These are phyloP conservation scores for Cornus florida DNA, from an alignment of 148 eudicot genomes.

Conservation along the genomic window DNA sequence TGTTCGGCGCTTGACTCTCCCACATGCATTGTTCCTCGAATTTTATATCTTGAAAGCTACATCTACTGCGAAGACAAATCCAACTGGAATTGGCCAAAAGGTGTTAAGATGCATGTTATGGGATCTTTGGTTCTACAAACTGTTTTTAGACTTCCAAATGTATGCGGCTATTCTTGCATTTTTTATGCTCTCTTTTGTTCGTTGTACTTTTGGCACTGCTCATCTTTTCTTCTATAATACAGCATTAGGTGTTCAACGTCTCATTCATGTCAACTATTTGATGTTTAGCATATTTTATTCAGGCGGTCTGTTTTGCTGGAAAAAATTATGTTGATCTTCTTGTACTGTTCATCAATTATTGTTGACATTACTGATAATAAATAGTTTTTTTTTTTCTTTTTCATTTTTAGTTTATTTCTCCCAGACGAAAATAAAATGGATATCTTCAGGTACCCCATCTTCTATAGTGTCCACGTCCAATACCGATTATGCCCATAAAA, in stretches of 20 bases:
- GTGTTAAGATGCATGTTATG: conserved; percentile 68
- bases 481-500: background rate
- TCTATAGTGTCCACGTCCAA: background rate
- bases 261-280: background rate
- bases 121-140: conserved; percentile 88
- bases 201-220: background rate
- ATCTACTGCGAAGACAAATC: conserved; percentile 51
- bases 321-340: background rate
- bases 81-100: conserved; percentile 80
- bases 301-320: background rate
- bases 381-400: background rate
- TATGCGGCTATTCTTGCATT: conserved; percentile 41
- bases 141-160: conserved; percentile 73
- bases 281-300: background rate
- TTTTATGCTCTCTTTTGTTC: conserved; percentile 7
- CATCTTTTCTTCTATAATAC: background rate
- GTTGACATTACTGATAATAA: background rate
- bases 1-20: conserved; percentile 51
- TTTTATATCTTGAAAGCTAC: conserved; percentile 76
- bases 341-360: background rate
- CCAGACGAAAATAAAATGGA: background rate
- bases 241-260: background rate
- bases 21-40: conserved; percentile 63
- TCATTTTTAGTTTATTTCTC: background rate
- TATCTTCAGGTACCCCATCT: background rate